Conservation (phyloP, 495 filamentous ascomycete species). For the Penicillium subrubescens region DNA sequence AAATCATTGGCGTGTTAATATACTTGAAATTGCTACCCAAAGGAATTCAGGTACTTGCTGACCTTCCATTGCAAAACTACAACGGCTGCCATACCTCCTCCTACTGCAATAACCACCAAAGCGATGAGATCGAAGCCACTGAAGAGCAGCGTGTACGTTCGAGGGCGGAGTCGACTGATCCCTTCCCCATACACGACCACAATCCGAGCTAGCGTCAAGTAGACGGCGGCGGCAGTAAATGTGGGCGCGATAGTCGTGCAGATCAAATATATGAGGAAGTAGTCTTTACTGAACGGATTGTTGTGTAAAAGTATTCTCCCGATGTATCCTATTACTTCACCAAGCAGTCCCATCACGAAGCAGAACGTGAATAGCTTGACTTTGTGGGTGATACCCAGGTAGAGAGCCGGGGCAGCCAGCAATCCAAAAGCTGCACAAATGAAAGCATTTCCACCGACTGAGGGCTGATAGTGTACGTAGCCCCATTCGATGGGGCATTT, state of each 20-base stretch:
- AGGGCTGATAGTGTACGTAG: slow-evolving; percentile 8
- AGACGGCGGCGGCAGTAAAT: slow-evolving; percentile 58
- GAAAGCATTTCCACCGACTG: slow-evolving; percentile 1
- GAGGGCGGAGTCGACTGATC: slow-evolving; percentile 50
- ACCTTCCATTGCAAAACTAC: background rate
- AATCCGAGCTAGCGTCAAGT: slow-evolving; percentile 57
- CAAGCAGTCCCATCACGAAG: slow-evolving; percentile 4
- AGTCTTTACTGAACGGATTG: slow-evolving; percentile 38
- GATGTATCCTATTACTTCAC: slow-evolving; percentile 43
- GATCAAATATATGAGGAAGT: slow-evolving; percentile 41
- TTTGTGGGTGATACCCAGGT: slow-evolving; percentile 3
- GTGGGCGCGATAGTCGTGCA: slow-evolving; percentile 41
- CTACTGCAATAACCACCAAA: slow-evolving; percentile 53
- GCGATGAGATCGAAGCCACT: slow-evolving; percentile 55
- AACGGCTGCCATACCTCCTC: slow-evolving; percentile 1
- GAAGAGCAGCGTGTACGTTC: slow-evolving; percentile 56
- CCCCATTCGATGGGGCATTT: slow-evolving; percentile 2
- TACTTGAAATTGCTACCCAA: background rate
- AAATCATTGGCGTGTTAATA: background rate
- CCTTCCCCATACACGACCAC: slow-evolving; percentile 49
- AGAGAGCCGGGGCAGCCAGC: background rate
- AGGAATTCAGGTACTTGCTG: background rate
- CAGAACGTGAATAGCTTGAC: slow-evolving; percentile 6
- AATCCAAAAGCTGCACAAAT: background rate
- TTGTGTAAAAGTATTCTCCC: slow-evolving; percentile 41